Conservation (phyloP, 768 basidiomycete genomes). For the Pleurotus pulmonarius region DNA sequence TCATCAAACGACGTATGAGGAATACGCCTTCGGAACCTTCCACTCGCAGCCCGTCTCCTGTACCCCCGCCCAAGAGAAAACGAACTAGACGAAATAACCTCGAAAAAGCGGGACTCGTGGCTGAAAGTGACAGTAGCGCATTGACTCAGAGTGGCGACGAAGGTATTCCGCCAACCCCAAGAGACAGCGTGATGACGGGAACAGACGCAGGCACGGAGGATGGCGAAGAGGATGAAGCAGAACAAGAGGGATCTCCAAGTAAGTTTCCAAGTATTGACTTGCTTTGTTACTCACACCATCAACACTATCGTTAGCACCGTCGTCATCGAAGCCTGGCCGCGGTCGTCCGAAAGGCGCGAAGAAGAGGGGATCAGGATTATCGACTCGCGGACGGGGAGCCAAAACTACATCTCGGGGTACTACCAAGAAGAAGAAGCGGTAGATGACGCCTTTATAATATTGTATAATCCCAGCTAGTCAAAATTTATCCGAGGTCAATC, state of each 20-base stretch:
- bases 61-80: constrained; percentile 12
- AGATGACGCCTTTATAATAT: constrained; percentile 3
- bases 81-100: constrained; percentile 45
- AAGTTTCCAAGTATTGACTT: constrained; percentile 15
- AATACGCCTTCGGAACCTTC: constrained; percentile 62
- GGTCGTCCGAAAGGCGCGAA: constrained; percentile 29
- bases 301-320: constrained; percentile 19
- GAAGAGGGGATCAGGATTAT: constrained; percentile 14
- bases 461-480: neutral
- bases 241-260: constrained; percentile 59
- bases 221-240: constrained; percentile 60
- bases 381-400: constrained; percentile 25
- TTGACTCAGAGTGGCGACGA: constrained; percentile 83
- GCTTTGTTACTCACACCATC: neutral
- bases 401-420: constrained; percentile 28
- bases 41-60: constrained; percentile 42
- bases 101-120: constrained; percentile 69
- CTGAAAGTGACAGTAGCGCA: constrained; percentile 82
- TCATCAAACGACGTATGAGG: constrained; percentile 61
- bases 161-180: constrained; percentile 51
- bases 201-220: constrained; percentile 72
- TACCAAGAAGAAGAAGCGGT: constrained; percentile 47
- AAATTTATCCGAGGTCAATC: neutral
- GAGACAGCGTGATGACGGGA: constrained; percentile 65
- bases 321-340: constrained; percentile 32